A percentile compares a stretch with the other conserved stretches of the same genome.
Evolutionary conservation across 768 basidiomycete species (phyloP).

Genomic region (Rhodotorula diobovata): DNA sequence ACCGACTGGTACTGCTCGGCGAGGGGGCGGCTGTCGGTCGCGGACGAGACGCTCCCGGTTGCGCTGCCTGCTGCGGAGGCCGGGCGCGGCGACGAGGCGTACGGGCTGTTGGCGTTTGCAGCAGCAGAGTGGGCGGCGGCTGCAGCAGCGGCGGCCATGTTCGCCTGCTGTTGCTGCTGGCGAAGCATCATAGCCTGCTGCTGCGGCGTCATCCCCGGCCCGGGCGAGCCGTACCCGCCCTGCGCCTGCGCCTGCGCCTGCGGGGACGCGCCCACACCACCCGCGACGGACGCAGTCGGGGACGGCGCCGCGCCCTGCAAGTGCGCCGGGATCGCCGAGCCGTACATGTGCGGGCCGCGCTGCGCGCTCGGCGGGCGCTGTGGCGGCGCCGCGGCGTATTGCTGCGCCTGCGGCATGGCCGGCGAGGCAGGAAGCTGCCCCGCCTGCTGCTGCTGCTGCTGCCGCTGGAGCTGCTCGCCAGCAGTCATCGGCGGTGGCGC

Average conservation of each 20-base stretch:
- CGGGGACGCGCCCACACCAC: too few species aligned
- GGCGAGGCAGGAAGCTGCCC: too few species aligned
- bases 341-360: conserved; percentile 9
- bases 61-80: background rate
- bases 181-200: conserved; percentile 32
- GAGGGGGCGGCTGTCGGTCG: background rate
- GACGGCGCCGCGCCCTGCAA: conserved; percentile 1
- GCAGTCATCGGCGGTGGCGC: background rate
- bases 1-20: conserved; percentile 22
- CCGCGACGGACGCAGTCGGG: too few species aligned
- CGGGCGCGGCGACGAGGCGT: background rate
- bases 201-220: conserved; percentile 17
- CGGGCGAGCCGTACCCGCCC: background rate
- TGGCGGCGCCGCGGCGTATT: conserved; percentile 37
- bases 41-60: background rate
- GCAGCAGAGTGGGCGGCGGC: too few species aligned
- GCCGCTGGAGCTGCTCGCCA: background rate
- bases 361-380: conserved; percentile 25
- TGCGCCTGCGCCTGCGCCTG: conserved; percentile 1
- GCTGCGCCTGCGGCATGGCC: too few species aligned
- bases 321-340: conserved; percentile 31
- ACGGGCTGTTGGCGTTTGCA: too few species aligned
- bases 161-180: conserved; percentile 17
- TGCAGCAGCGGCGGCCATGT: background rate
- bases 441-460: too few species aligned